Evolutionary conservation across 2,329 filamentous ascomycete genomes (phyloP), one percentile per base, ranked within the genome.

Genomic region (Trichoderma sp.): DNA sequence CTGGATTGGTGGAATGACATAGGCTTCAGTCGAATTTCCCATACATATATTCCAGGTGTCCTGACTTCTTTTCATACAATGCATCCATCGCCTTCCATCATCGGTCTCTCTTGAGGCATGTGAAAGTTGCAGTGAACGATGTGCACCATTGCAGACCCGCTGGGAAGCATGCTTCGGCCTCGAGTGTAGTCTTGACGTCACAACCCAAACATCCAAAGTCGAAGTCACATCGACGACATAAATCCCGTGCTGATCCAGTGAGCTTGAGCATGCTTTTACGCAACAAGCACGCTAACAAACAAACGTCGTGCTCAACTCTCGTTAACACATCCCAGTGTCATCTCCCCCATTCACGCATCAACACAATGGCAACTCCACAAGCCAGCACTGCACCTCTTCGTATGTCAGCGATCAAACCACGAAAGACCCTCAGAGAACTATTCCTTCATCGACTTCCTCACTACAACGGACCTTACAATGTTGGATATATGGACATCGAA

Each of bases 401-500:
- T 13, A 66, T 19, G 37, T 70, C 74, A 5, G 73, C 75, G 4
- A 70, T 75, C 5, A 72, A 69, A 13, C 77, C 77, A 19, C 71
- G 70, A 17, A 76, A 75, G 52, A 74, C 76, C 8, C 64, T 79
- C 50, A 75, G 78, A 54, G 81, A 83, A 65, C 72, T 73, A n/a
- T 72, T 82, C 57, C 75, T 82, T 42, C 79, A 82, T 72, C 72
- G 77, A 4, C 86, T 92, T 60, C 89, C 89, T 4, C 74, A 82
- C 15, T 90, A 90, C 73, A 83, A 85, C 1, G 89, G 90, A 0
- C 87, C 87, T 0, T 90, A 91, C 76, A 84, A 84, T 70, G 89
- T 92, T 48, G 89, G 90, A 29, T 90, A 87, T 13, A 83, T 90
- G 75, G 89, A 91, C 71, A 81, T 89, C 67, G 89, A 91, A 75